These are phyloP conservation scores for Casaregolazyma lundiana DNA, from an alignment of 1,139 yeast species.

Conservation along the genomic window DNA sequence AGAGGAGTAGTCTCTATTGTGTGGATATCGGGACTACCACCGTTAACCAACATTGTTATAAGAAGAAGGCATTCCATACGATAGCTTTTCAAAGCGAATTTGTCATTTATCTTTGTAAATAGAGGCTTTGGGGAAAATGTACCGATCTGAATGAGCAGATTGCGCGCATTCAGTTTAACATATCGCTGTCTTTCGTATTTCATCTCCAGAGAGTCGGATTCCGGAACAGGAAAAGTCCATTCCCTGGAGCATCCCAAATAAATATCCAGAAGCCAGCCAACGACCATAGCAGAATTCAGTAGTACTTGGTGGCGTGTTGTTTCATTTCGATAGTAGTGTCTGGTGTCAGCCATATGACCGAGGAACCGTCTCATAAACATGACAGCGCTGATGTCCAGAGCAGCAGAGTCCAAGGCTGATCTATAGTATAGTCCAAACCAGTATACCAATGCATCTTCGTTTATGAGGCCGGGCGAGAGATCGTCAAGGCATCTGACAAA, in stretches of 20 bases:
- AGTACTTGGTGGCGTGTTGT: conserved; percentile 18
- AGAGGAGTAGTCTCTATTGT: conserved; percentile 39
- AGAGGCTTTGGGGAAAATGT: conserved; percentile 34
- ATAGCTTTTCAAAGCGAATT: conserved; percentile 31
- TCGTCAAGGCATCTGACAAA: conserved; percentile 46
- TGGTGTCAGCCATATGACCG: conserved; percentile 27
- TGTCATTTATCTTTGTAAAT: conserved; percentile 36
- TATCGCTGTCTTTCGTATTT: conserved; percentile 48
- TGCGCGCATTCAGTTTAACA: conserved; percentile 42
- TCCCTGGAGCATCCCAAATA: conserved; percentile 16
- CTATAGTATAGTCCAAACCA: conserved; percentile 54
- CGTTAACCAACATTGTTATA: conserved; percentile 28
- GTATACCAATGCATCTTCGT: conserved; percentile 38
- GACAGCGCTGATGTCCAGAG: conserved; percentile 39
- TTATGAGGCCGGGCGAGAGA: conserved; percentile 39
- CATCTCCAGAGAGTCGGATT: conserved; percentile 14
- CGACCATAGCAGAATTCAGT: conserved; percentile 15
- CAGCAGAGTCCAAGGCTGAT: conserved; percentile 61
- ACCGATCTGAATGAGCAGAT: conserved; percentile 42
- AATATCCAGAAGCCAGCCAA: conserved; percentile 23
- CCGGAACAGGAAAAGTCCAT: conserved; percentile 6
- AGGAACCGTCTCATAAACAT: conserved; percentile 43
- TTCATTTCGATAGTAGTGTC: conserved; percentile 9
- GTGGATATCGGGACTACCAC: conserved; percentile 34
- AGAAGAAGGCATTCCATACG: conserved; percentile 41